Base-by-base conservation (phyloP, 169 alveolate genomes). In the Plasmodium knowlesi region DNA sequence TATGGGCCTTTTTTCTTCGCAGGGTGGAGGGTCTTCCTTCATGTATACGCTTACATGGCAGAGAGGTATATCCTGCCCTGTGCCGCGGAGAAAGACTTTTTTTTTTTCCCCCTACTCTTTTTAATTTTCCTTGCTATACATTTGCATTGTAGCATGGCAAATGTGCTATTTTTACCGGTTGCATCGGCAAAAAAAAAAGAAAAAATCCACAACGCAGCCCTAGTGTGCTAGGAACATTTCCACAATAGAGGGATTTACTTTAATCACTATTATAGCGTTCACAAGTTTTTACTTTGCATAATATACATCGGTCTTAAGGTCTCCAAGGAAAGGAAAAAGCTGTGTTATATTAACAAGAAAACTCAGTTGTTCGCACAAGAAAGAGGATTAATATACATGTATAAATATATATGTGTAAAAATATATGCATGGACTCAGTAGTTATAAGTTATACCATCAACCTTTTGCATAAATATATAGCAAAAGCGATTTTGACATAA, bases 361-460 rank as follows among this genome's bases (percentile, higher is more conserved):
- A 67, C 76, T 67, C 76, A 67, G 30, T 50, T 67, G 30, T 67
- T 67, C 76, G 76, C 37, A 67, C 37, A 67, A 1, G 30, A 22
- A 5, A 37, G 76, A 67, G 76, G 43, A 32, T 8, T 12, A 34
- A 74, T 32, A 74, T 74, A 74, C 61, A 74, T 74, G 32, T 34
- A 25, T 74, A 14, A n/a, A n/a, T n/a, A 30, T 71, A 32, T 34
- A 25, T n/a, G 34, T 32, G 46, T 34, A 14, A 10, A 50, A 67
- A 67, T 22, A 67, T 67, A 67, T 67, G 76, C 76, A 67, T 67
- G 76, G 22, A 25, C 14, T 67, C 76, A 67, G 76, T 67, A 67
- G 76, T 28, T 67, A 67, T 25, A 67, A 67, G 37, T 67, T 25
- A 50, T 71, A 34, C 54, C 83, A 32, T 22, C 83, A 39, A n/a